Base-by-base conservation (phyloP, 192 early-diverging fungal genomes). In the Linnemannia zychae region DNA sequence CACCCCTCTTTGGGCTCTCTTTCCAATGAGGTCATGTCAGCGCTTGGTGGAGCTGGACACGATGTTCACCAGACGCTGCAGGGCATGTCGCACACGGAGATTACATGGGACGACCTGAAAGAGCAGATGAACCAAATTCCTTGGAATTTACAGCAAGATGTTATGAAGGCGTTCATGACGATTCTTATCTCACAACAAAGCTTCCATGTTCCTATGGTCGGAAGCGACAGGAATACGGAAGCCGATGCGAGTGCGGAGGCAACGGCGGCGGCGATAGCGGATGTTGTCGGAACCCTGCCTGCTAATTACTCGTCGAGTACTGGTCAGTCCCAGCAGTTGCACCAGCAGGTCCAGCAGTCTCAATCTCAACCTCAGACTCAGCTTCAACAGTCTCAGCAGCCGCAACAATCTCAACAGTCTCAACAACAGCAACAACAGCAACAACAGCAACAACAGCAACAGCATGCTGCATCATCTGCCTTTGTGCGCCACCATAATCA, bases 101-200 rank as follows among this genome's bases (percentile, higher is more conserved):
- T 85, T 13, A 67, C 83, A 7, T 85, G 83, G 83, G 83, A 85
- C 1, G 69, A 85, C 24, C 22, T 85, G 13, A 85, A 85, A 31
- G 33, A 68, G 50, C 74, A 75, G 37, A 46, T 79, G 74, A 50
- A 68, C 16, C 77, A 79, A 7, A 48, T 85, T 44, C 77, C 77
- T 33, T 85, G 83, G 83, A 44, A 72, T 17, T 74, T 79, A 31
- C 83, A 79, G 24, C 70, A 71, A 24, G 74, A 85, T 4, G 68
- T 76, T 12, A 85, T 85, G 83, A 79, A 75, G 24, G 67, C 73
- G 7, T 52, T 85, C 16, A 76, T 76, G 77, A 74, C 79, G 1
- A 47, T 79, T 28, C 38, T 79, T 1, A 6, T 74, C n/a, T 79
- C 77, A 4, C 68, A 52, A 4, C 68, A 79, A 38, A 63, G 57